These are phyloP conservation scores for Leptographium lundbergii DNA, from an alignment of 2,329 filamentous ascomycete species.

Conservation along the genomic window DNA sequence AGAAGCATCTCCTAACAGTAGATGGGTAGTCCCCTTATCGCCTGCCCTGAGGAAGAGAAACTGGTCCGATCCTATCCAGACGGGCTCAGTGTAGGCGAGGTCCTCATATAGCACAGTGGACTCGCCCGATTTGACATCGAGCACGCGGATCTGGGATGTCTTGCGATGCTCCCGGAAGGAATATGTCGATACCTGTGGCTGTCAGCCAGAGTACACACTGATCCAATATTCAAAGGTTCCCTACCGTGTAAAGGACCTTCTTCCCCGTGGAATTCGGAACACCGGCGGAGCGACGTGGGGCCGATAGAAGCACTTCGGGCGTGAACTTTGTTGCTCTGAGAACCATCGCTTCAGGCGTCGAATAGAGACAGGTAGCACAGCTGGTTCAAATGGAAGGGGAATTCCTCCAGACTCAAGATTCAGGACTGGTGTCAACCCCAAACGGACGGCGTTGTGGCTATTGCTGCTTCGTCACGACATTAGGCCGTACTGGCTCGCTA, in stretches of 20 bases:
- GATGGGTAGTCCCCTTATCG: conserved; percentile 32
- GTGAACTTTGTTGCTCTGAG: conserved; percentile 60
- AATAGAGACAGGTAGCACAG: background rate
- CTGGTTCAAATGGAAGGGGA: background rate
- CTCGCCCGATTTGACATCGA: conserved; percentile 56
- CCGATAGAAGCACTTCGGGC: conserved; percentile 63
- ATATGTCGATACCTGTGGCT: conserved; percentile 52
- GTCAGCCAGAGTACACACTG: background rate
- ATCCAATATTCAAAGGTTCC: conserved; percentile 6
- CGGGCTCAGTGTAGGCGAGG: conserved; percentile 52
- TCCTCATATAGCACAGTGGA: conserved; percentile 55
- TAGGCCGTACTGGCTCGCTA: too few species aligned
- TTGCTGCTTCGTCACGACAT: too few species aligned
- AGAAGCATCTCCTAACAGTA: conserved; percentile 28
- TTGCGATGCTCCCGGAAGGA: conserved; percentile 65
- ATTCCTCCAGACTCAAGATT: too few species aligned
- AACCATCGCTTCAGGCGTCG: conserved; percentile 41
- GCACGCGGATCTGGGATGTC: conserved; percentile 51
- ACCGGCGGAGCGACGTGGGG: conserved; percentile 58
- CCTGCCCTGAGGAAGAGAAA: conserved; percentile 40
- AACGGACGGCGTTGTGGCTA: too few species aligned
- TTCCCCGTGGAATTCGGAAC: conserved; percentile 56
- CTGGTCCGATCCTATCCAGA: conserved; percentile 61
- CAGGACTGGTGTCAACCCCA: too few species aligned
- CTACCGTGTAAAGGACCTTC: conserved; percentile 50